Base-by-base conservation (phyloP, 208 protist genomes). In the Tritrichomonas foetus region DNA sequence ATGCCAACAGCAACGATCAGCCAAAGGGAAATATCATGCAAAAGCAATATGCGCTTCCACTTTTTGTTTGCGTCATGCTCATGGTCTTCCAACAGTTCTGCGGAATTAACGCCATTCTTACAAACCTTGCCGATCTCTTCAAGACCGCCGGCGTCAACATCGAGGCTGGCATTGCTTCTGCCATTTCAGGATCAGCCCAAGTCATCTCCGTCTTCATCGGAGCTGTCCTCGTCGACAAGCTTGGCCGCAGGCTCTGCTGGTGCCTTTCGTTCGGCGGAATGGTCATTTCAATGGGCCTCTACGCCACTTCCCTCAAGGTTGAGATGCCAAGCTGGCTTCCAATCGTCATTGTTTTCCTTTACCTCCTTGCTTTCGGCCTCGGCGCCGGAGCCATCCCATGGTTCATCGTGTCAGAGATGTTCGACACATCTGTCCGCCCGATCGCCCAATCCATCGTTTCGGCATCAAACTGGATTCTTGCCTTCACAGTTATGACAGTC, bases 41-140 rank as follows among this genome's bases (percentile, higher is more conserved):
- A 49, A 53, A 39, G 41, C 25, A 57, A 39, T 89, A 57, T 36
- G 27, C 47, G 13, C 53, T 57, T 20, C 64, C 64, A 49, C 22
- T 94, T 22, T 41, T 94, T n/a, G 25, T 94, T 66, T 47, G 93
- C 30, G 30, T 94, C 3, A 16, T 22, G 30, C 22, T 94, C 0
- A 94, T 94, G 93, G n/a, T 94, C 27, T 78, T 94, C 55, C 93
- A 94, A 50, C 93, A 94, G 22, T 94, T 94, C 36, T 84, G 49
- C 27, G 61, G 93, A 16, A 84, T 94, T 36, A 94, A 94, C 33
- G 93, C 9, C 16, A 89, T 94, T 50, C 33, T 94, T 14, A 93
- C 82, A 49, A 94, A 94, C 22, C 75, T 94, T 57, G 72, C 57
- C 49, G 30, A 66, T 55, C 36, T 94, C n/a, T 89, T 94, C 93